Conservation (phyloP, 305 asterid genomes). For the Fraxinus nigra region DNA sequence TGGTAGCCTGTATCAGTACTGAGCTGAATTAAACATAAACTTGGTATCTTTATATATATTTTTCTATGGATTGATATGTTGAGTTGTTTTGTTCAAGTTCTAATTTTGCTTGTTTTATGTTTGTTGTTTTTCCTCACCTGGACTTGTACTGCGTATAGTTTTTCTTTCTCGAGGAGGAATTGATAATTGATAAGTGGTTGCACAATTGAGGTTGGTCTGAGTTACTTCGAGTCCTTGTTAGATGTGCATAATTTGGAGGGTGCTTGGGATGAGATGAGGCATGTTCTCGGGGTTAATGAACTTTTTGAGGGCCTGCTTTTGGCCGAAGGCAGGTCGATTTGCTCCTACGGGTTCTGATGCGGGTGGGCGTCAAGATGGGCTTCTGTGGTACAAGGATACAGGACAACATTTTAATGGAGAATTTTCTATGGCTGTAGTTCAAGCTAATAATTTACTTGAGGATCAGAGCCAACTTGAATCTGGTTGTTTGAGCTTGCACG, state of each 20-base stretch:
- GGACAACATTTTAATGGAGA: slow-evolving; percentile 89
- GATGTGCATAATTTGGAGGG: slow-evolving; percentile 60
- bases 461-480: slow-evolving; percentile 95
- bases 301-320: slow-evolving; percentile 82
- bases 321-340: slow-evolving; percentile 60
- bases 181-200: background rate
- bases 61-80: slow-evolving; percentile 1
- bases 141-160: background rate
- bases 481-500: slow-evolving; percentile 65
- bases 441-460: slow-evolving; percentile 89
- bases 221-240: slow-evolving; percentile 28
- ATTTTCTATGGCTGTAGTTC: slow-evolving; percentile 96
- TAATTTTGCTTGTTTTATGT: slow-evolving; percentile 6
- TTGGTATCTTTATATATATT: background rate
- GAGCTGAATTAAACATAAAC: slow-evolving; percentile 13
- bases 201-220: slow-evolving; percentile 1
- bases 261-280: slow-evolving; percentile 92
- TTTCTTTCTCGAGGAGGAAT: slow-evolving; percentile 14
- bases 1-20: background rate
- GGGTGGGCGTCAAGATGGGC: slow-evolving; percentile 81
- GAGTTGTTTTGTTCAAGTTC: slow-evolving; percentile 14
- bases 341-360: slow-evolving; percentile 63
- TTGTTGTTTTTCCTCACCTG: slow-evolving; percentile 13
- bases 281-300: slow-evolving; percentile 87
- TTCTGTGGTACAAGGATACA: slow-evolving; percentile 82